Conservation (phyloP, 371 early-diverging fungal genomes). For the Umbelopsis sp. region DNA sequence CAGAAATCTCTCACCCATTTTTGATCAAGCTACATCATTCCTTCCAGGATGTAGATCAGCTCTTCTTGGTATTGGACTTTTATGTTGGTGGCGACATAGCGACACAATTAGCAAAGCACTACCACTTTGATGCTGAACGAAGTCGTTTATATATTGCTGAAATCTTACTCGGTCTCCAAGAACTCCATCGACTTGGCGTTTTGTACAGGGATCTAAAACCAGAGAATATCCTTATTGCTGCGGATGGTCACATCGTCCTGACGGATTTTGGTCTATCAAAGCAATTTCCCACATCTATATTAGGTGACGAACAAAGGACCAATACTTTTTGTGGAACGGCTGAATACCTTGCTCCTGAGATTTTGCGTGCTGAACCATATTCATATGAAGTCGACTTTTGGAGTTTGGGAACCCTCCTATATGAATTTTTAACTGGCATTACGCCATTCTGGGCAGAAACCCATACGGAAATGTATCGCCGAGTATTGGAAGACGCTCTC, state of each 20-base stretch:
- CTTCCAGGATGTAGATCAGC: slow-evolving; percentile 87
- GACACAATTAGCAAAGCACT: slow-evolving; percentile 69
- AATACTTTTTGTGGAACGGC: slow-evolving; percentile 96
- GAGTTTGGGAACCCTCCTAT: slow-evolving; percentile 94
- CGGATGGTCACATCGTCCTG: slow-evolving; percentile 74
- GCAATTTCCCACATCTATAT: slow-evolving; percentile 35
- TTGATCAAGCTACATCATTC: slow-evolving; percentile 89
- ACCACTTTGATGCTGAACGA: slow-evolving; percentile 40
- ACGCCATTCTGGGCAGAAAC: slow-evolving; percentile 85
- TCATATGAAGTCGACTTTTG: slow-evolving; percentile 95
- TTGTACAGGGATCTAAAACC: slow-evolving; percentile 76
- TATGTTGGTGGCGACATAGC: slow-evolving; percentile 95
- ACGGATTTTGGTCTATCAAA: slow-evolving; percentile 79
- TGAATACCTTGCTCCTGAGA: slow-evolving; percentile 92
- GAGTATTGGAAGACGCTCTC: slow-evolving; percentile 77
- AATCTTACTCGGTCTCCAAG: slow-evolving; percentile 75
- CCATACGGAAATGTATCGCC: slow-evolving; percentile 78
- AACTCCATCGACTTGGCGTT: slow-evolving; percentile 77
- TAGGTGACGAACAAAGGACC: slow-evolving; percentile 53
- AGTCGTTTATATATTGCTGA: slow-evolving; percentile 79
- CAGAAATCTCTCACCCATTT: slow-evolving; percentile 82
- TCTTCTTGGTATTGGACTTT: slow-evolving; percentile 97
- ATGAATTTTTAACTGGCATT: slow-evolving; percentile 78
- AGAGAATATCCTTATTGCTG: slow-evolving; percentile 67
- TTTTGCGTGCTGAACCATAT: slow-evolving; percentile 79